phyloP scores from a whole-genome alignment of 768 basidiomycete genomes.

The Hericium erinaceus region DNA sequence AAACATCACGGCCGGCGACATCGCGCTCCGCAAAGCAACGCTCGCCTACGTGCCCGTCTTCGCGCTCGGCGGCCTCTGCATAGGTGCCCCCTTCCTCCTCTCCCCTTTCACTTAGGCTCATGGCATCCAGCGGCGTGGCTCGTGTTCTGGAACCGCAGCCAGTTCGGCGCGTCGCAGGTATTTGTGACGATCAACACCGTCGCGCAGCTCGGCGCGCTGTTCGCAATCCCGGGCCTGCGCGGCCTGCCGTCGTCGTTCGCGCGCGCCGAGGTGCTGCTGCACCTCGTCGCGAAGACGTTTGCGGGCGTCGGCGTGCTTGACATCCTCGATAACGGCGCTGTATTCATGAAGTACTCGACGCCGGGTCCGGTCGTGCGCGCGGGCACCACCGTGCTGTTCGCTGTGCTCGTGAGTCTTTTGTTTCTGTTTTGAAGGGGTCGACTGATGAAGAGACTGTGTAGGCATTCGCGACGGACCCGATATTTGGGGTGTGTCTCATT shows the following conservation, averaged over 20 bases:
- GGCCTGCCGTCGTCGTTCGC: constrained; percentile 19
- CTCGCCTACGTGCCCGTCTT: constrained; percentile 24
- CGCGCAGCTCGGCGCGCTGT: constrained; percentile 29
- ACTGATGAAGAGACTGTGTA: neutral
- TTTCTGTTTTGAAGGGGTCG: neutral
- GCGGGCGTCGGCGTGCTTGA: constrained; percentile 29
- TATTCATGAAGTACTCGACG: constrained; percentile 5
- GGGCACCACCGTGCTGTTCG: neutral
- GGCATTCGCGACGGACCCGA: neutral
- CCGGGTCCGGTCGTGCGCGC: neutral
- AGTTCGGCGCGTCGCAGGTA: constrained; percentile 20
- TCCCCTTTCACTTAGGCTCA: neutral
- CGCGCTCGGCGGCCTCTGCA: constrained; percentile 24
- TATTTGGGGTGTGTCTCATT: neutral
- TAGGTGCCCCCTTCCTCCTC: constrained; percentile 16
- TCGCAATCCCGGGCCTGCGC: constrained; percentile 18
- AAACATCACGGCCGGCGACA: constrained; percentile 1
- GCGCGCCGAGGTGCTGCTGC: constrained; percentile 24
- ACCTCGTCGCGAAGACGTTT: constrained; percentile 33
- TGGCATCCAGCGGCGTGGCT: constrained; percentile 20
- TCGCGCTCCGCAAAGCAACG: constrained; percentile 5
- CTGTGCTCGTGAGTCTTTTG: neutral
- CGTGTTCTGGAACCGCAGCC: constrained; percentile 22
- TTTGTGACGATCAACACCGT: constrained; percentile 24
- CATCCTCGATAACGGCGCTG: constrained; percentile 22